Evolutionary conservation across 768 basidiomycete species (phyloP), one percentile per base, ranked within the genome.

Genomic region (Xanthoconium stramineum): DNA sequence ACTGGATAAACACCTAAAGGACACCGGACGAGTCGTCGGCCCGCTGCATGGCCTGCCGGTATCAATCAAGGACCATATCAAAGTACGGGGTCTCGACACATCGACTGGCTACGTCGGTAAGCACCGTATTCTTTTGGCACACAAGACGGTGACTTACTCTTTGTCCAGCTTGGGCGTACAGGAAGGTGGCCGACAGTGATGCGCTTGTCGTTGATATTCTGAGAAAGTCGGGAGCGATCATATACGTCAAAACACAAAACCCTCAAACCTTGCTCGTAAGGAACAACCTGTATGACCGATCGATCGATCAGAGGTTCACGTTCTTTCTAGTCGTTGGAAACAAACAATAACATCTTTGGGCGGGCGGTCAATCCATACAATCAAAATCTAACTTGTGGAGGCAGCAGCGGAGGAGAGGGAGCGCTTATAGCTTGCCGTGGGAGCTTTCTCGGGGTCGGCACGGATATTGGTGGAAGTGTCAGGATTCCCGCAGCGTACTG

Each of bases 351-450:
- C 47, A 49, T 71, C 17, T 73, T 70, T 53, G 94, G 92, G 0
- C 77, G 82, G 20, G 81, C 88, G 1, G 69, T 76, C 17, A 94
- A 94, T 66, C 94, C 94, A 0, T 78, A 75, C 69, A 82, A 82
- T 65, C 73, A 74, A 47, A 65, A 65, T 1, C 61, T 77, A 37
- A 76, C 75, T 28, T 61, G 71, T 14, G 79, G 79, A 37, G 79
- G 80, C 24, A 80, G 78, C 48, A 78, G 76, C 32, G 79, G 79
- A 36, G 79, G 79, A 32, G 79, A 81, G 58, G 69, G 74, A 32
- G 78, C 80, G 6, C 63, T 81, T 13, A 65, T 81, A 42, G 75
- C 78, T 32, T 66, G 74, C 30, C 70, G 72, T 19, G 80, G 79
- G 53, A 72, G 74, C 36, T 69, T 75, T 65, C 37, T 74, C 10